These are phyloP conservation scores for Gliomastix tumulicola DNA, from an alignment of 2,329 filamentous ascomycete species.

Conservation along the genomic window DNA sequence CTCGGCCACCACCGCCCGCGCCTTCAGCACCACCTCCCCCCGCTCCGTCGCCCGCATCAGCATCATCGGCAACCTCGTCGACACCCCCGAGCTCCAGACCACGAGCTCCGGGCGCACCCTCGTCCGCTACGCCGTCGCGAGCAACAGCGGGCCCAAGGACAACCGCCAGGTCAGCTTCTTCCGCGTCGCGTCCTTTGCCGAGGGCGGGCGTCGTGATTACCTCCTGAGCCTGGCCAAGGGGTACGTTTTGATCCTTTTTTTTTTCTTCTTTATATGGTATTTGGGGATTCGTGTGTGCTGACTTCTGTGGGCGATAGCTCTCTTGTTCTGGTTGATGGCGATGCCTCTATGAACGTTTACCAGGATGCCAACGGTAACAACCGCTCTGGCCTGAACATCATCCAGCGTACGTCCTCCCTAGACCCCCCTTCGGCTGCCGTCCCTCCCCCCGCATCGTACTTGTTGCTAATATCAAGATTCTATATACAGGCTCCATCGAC, in stretches of 20 bases:
- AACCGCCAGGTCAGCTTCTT: conserved; percentile 83
- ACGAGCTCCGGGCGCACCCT: conserved; percentile 68
- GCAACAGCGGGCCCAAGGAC: conserved; percentile 57
- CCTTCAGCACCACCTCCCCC: conserved; percentile 68
- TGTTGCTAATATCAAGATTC: not conserved
- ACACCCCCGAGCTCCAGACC: conserved; percentile 66
- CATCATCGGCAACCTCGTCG: conserved; percentile 78
- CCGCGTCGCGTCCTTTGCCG: conserved; percentile 66
- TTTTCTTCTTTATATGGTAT: not conserved
- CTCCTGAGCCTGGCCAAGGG: conserved; percentile 74
- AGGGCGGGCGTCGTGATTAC: conserved; percentile 64
- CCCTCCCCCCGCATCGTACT: not conserved
- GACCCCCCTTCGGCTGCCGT: conserved; percentile 1
- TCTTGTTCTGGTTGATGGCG: conserved; percentile 76
- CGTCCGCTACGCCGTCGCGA: conserved; percentile 71
- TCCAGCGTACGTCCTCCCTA: conserved; percentile 62
- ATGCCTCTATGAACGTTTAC: conserved; percentile 62
- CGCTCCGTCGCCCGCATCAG: conserved; percentile 71
- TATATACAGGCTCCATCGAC: conserved; percentile 35
- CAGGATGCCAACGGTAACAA: conserved; percentile 65
- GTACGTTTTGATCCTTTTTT: conserved; percentile 44
- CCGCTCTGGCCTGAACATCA: conserved; percentile 57
- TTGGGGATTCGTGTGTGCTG: not conserved
- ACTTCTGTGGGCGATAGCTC: conserved; percentile 60
- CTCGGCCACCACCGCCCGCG: conserved; percentile 46